Evolutionary conservation across 768 basidiomycete species (phyloP).

Genomic region (Rhizopogon vinicolor): DNA sequence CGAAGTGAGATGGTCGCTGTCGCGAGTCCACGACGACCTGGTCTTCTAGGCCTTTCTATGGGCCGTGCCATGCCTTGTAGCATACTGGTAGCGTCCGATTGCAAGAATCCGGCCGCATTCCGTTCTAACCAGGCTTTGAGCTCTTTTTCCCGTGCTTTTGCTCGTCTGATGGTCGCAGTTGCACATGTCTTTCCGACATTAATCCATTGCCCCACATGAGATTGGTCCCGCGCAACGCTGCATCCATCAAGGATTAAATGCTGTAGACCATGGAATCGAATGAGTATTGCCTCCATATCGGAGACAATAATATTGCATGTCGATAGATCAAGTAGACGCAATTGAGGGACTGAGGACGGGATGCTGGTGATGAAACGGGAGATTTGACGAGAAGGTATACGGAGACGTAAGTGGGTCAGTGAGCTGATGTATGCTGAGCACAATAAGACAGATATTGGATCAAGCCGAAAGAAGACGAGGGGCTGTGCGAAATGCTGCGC

Average conservation of each 20-base stretch:
- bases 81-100: neutral
- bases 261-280: constrained; percentile 44
- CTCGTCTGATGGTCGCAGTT: constrained; percentile 52
- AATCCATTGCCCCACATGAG: constrained; percentile 51
- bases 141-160: constrained; percentile 63
- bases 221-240: constrained; percentile 45
- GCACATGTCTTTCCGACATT: constrained; percentile 60
- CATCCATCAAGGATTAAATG: constrained; percentile 75
- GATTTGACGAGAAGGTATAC: constrained; percentile 66
- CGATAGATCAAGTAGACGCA: constrained; percentile 72
- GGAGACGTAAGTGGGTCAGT: constrained; percentile 57
- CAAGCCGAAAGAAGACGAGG: constrained; percentile 77
- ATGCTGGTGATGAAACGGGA: constrained; percentile 34
- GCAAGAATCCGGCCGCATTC: constrained; percentile 7
- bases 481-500: constrained; percentile 69
- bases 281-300: constrained; percentile 52
- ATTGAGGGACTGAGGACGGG: constrained; percentile 31
- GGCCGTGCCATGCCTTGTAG: constrained; percentile 3
- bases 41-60: constrained; percentile 21
- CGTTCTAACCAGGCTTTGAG: constrained; percentile 48
- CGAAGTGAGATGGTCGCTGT: constrained; percentile 61
- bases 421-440: constrained; percentile 36
- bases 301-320: constrained; percentile 53
- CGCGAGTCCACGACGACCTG: constrained; percentile 60
- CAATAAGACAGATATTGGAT: constrained; percentile 45